These are phyloP conservation scores for Avena sativa DNA, from an alignment of 176 grass and related monocot genomes.

Conservation along the genomic window DNA sequence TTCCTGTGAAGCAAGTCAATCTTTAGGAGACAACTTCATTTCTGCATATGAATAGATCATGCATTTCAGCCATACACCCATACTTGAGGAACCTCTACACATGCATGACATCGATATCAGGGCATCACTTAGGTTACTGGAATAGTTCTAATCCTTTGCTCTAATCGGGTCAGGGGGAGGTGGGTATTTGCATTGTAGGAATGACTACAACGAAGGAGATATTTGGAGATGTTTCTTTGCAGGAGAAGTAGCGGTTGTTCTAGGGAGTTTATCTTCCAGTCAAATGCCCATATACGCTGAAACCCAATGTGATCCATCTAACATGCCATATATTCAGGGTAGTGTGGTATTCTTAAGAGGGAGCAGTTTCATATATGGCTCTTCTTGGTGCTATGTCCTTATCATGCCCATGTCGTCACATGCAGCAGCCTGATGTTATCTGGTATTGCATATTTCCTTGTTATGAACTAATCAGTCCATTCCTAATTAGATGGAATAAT, in stretches of 20 bases:
- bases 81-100: constrained; percentile 75
- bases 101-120: constrained; percentile 78
- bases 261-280: too few species aligned
- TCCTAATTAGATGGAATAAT: neutral
- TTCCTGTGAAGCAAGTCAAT: constrained; percentile 8
- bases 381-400: neutral
- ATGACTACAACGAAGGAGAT: too few species aligned
- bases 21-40: neutral
- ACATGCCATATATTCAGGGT: too few species aligned
- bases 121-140: constrained; percentile 83
- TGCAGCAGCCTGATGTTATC: too few species aligned
- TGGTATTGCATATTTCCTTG: neutral
- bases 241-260: too few species aligned
- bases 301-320: too few species aligned
- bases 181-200: too few species aligned
- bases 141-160: constrained; percentile 89
- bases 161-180: constrained; percentile 62
- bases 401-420: neutral
- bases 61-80: constrained; percentile 61
- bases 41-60: constrained; percentile 54
- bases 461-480: neutral
- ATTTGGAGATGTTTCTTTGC: too few species aligned
- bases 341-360: too few species aligned
- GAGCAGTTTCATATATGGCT: too few species aligned
- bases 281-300: too few species aligned